Base-by-base conservation (phyloP, 352 stramenopile genomes). In the Pythium brachiatum region DNA sequence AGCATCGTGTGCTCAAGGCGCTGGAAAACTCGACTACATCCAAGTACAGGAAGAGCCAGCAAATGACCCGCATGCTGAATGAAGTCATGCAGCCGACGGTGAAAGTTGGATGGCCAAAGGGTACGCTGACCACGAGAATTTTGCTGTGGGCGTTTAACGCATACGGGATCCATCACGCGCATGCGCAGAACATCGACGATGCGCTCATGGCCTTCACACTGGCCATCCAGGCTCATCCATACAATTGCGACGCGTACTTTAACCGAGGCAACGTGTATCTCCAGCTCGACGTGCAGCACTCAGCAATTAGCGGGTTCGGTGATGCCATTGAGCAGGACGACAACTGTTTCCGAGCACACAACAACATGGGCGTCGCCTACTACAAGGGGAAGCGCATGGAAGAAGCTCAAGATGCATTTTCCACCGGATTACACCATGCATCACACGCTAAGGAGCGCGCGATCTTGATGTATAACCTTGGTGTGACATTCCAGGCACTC, bases 231-330 rank as follows among this genome's bases (percentile, higher is more conserved):
- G 74, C 73, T 13, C 60, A 83, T 34, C 65, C 77, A 31, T 66
- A 44, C 15, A 68, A 72, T 21, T 36, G 73, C 2, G 64, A 70
- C 36, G 73, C 75, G 16, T 72, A 75, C n/a, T 85, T 85, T 25
- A 89, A 89, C 46, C 70, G 77, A 8, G 75, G 69, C 36, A 86
- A 83, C 41, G 71, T 77, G 29, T 89, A 78, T 46, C 43, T 86
- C 4, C 63, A 73, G 18, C 78, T 79, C 0, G 57, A 77, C 18
- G 70, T 71, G 23, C 56, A 81, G 3, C 39, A 38, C 1, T 81
- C 76, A 7, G 74, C 79, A 4, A 41, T 83, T 1, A 73, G 62
- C 4, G 71, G 78, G 2, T 85, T 82, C 31, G 64, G 79, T 29
- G 78, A 83, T n/a, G 76, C 75, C 12, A 68, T 89, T 26, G 70